A percentile compares a stretch with the other conserved stretches of the same genome.
These are phyloP conservation scores for Penicillium paneum DNA, from an alignment of 2,329 filamentous ascomycete genomes.

Conservation along the genomic window DNA sequence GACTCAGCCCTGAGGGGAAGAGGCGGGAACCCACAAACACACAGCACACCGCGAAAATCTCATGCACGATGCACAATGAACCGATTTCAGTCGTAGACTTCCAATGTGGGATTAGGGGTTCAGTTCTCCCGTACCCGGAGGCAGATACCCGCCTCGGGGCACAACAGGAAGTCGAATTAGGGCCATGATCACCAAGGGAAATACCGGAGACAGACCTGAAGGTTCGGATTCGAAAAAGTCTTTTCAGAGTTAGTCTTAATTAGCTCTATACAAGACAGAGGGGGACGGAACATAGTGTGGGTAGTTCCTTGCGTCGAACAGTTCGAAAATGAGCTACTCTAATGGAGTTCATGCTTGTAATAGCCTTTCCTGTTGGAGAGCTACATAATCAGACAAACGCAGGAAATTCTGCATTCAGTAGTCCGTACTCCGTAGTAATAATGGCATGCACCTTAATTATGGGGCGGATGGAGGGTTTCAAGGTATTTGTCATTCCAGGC, in stretches of 20 bases:
- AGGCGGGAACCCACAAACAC: neutral
- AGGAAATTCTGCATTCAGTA: neutral
- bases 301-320: neutral
- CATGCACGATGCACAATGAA: conserved; percentile 2
- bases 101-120: conserved; percentile 9
- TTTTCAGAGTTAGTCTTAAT: neutral
- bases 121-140: neutral
- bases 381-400: neutral
- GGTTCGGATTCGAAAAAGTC: neutral
- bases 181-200: neutral
- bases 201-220: neutral
- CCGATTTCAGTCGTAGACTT: neutral
- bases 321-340: neutral
- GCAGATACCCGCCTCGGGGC: neutral
- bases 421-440: neutral
- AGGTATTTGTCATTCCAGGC: conserved; percentile 9
- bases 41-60: neutral
- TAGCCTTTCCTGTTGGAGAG: neutral
- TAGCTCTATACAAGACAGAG: neutral
- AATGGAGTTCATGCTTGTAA: neutral
- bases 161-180: neutral
- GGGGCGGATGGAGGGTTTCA: neutral
- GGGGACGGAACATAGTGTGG: neutral
- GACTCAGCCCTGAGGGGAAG: neutral
- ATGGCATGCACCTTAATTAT: conserved; percentile 2